Evolutionary conservation across 2,329 filamentous ascomycete genomes (phyloP).

Genomic region (Immersiporthe knoxdaviesiana): DNA sequence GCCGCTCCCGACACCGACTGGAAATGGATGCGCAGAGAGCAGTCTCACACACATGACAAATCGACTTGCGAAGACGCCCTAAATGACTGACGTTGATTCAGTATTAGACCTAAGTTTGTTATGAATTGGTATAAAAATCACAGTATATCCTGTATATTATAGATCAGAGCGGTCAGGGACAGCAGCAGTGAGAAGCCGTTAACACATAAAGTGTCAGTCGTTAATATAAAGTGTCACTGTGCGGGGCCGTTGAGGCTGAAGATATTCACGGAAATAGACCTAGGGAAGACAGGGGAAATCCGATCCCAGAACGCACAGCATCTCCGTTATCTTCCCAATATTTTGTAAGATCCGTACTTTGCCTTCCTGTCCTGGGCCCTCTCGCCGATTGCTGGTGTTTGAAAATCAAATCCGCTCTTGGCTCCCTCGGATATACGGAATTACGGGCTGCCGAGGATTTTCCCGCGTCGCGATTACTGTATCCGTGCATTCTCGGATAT

Average conservation of each 20-base stretch:
- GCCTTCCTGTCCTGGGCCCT: background rate
- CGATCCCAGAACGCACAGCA: background rate
- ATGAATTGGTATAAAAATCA: background rate
- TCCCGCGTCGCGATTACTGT: background rate
- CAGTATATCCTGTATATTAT: no score
- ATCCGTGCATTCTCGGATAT: background rate
- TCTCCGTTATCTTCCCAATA: background rate
- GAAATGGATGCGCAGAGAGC: no score
- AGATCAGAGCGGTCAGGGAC: background rate
- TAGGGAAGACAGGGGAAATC: background rate
- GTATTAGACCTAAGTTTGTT: no score
- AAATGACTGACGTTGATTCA: no score
- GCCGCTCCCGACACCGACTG: no score
- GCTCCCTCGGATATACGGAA: conserved; percentile 5
- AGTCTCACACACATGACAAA: no score
- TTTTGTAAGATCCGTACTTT: background rate
- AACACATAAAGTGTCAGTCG: background rate
- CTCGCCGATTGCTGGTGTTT: background rate
- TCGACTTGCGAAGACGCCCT: no score
- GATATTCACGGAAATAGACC: background rate
- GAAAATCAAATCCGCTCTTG: background rate
- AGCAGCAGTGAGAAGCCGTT: background rate
- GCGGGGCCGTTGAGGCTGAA: background rate
- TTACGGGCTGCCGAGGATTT: background rate
- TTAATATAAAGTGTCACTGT: background rate